Conservation (phyloP, 768 basidiomycete species). For the Hygrophoropsis aurantiaca region DNA sequence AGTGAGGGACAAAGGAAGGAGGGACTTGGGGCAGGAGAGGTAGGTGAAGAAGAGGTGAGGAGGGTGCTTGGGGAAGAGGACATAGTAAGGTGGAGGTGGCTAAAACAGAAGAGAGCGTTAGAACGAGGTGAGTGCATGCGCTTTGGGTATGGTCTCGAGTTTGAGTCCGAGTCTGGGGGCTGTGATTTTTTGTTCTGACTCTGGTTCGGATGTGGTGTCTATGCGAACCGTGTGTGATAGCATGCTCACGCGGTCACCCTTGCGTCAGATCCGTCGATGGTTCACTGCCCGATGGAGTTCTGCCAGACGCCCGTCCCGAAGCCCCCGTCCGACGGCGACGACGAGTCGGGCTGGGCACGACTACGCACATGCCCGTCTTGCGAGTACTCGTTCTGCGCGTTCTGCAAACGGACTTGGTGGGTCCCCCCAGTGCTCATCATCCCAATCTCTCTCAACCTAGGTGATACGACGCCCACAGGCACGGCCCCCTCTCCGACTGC, state of each 20-base stretch:
- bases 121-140: slow-evolving; percentile 57
- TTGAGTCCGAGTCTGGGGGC: too few relatives aligned
- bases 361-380: slow-evolving; percentile 73
- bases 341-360: slow-evolving; percentile 65
- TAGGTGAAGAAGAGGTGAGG: slow-evolving; percentile 59
- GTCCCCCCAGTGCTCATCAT: slow-evolving; percentile 9
- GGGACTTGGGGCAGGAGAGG: slow-evolving; percentile 21
- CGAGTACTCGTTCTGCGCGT: slow-evolving; percentile 77
- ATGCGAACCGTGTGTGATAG: too few relatives aligned
- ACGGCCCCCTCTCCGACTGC: slow-evolving; percentile 76
- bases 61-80: slow-evolving; percentile 62
- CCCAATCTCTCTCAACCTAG: slow-evolving; percentile 4
- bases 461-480: slow-evolving; percentile 47
- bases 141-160: background rate
- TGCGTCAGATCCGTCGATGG: slow-evolving; percentile 66
- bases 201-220: too few relatives aligned
- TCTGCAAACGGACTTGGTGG: slow-evolving; percentile 81
- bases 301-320: slow-evolving; percentile 81
- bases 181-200: too few relatives aligned
- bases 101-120: slow-evolving; percentile 66
- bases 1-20: too few relatives aligned
- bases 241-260: too few relatives aligned
- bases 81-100: slow-evolving; percentile 73
- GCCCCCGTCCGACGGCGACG: slow-evolving; percentile 42
- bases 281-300: slow-evolving; percentile 76